Base-by-base conservation (phyloP, 345 rosid genomes). In the Citropsis articulata region DNA sequence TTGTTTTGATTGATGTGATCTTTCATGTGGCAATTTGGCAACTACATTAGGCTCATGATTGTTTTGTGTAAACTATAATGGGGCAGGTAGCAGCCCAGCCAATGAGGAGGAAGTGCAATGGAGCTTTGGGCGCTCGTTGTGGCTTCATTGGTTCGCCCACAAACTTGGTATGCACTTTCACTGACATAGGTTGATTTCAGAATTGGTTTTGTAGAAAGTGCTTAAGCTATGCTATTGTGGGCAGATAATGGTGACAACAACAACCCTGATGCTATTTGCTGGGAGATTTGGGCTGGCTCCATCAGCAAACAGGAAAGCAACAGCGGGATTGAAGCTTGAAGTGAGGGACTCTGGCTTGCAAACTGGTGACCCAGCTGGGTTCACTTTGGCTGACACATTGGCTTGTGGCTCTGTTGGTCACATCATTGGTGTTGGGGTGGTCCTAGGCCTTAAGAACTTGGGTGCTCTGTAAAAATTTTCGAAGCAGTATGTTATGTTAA, bases 261-360 rank as follows among this genome's bases (percentile, higher is more conserved):
- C 99, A 61, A 93, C 82, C 63, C 79, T 95, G 71, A 95, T 95
- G 99, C 77, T 95, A 22, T 95, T 95, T 75, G 98, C 98, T 5
- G 98, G 99, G 69, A 89, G 98, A 82, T 96, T 93, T 74, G 99
- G 99, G 78, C 72, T 96, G 70, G 99, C 99, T 1, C 99, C 99
- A 31, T 93, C 98, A 4, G 99, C 99, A 40, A 96, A 96, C 90
- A 82, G 98, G 86, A 96, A 91, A 76, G 88, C 99, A 7, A 96
- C 98, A 1, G 97, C 97, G 25, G 98, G 98, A 79, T 81, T 95
- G 80, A 95, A 87, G 91, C 86, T 93, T 13, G 98, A 93, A 85
- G 95, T 53, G 22, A 90, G 97, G 88, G 97, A 95, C 72, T 92
- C 97, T 0, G 97, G 99, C 2, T 82, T 95, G 70, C 98, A 95